Evolutionary conservation across 75 land plant genomes (phyloP), one percentile per base, ranked within the genome.

Genomic region (Selaginella tamariscina): DNA sequence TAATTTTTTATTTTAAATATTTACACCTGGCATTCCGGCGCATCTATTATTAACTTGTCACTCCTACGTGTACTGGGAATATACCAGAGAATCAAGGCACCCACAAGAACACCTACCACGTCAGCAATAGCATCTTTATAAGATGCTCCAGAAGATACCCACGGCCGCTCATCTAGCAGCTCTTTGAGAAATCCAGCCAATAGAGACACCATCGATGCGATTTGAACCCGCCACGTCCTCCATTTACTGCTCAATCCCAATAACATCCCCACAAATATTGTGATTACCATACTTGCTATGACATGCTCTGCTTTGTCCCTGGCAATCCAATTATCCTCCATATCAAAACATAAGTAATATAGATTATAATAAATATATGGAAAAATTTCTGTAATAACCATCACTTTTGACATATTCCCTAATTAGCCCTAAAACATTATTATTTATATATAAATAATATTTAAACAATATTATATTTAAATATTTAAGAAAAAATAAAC

Each of bases 181-280:
- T 87, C 90, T 71, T 87, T 87, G 32, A 77, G 79, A 29, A 82
- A 87, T n/a, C 90, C 90, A 23, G 87, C 84, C 8, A 54, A 21
- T 20, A 84, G 70, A n/a, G 81, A 69, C 32, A 70, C 59, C 57
- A 79, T 11, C 62, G 75, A 75, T 15, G 76, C 90, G 39, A 87
- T 8, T 13, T 54, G 27, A 22, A 74, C 27, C 54, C 70, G 44
- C 76, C 80, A 68, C 49, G 49, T 15, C 49, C 49, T 39, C 5
- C 5, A 39, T 15, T 15, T 39, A 15, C 11, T 5, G 49, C 49
- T 39, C 11, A 39, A 39, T 15, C 11, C 49, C 11, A 39, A 15
- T 15, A 15, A 5, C 11, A 15, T 5, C 11, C 49, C 49, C 11
- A 39, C 11, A 5, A 15, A 5, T 5, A 39, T 5, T 5, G 15